Percentiles rank a stretch among this genome's conserved stretches.
phyloP scores from a whole-genome alignment of 177 flowering plant species.

The Vitis hybrid region DNA sequence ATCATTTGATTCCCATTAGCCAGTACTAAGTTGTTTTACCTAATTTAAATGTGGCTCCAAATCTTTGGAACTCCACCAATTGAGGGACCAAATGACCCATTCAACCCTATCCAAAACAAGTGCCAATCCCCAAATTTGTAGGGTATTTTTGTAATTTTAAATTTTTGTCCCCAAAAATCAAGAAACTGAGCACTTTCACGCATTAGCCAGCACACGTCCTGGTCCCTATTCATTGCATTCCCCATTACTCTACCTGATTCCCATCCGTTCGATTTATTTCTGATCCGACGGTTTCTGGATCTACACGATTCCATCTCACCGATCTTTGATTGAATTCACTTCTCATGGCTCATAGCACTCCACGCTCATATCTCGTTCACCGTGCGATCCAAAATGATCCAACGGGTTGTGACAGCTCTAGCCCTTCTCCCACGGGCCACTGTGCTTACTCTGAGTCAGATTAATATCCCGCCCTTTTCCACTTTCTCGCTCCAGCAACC shows the following conservation, averaged over 20 bases:
- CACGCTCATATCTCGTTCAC: conserved; percentile 27
- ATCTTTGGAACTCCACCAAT: no score
- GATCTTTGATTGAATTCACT: conserved; percentile 41
- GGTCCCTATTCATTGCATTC: conserved; percentile 20
- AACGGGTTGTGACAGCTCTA: conserved; percentile 21
- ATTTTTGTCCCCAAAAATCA: neutral
- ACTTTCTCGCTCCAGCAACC: conserved; percentile 6
- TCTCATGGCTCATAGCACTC: conserved; percentile 40
- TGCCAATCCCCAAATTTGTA: neutral
- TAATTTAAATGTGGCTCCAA: no score
- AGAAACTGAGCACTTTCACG: neutral
- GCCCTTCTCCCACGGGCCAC: neutral
- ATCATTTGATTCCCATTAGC: no score
- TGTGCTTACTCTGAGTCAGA: conserved; percentile 7
- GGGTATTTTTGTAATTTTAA: neutral
- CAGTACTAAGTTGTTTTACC: no score
- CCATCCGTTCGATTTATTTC: conserved; percentile 22
- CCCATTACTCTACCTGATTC: neutral
- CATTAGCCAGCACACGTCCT: neutral
- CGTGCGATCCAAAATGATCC: conserved; percentile 32
- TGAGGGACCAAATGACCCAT: no score
- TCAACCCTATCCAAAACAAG: no score
- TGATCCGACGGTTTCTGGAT: conserved; percentile 17
- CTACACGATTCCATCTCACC: conserved; percentile 35
- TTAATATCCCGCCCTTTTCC: conserved; percentile 64